Percentiles rank a stretch among this genome's conserved stretches.
Conservation (phyloP, 768 basidiomycete genomes). For the Auricularia cornea region DNA sequence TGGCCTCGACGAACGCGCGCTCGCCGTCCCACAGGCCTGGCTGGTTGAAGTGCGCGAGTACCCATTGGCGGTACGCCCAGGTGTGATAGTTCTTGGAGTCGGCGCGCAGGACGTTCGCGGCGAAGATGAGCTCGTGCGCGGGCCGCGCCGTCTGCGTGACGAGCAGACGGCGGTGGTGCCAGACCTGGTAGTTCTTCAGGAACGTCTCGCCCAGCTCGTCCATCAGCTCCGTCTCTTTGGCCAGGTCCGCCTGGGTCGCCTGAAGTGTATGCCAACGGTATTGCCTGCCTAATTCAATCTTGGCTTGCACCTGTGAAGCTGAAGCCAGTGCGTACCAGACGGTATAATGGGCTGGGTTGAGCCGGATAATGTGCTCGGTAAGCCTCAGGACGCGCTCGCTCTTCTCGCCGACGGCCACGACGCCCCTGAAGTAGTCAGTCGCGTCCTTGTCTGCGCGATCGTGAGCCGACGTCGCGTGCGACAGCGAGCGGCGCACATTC, state of each 20-base stretch:
- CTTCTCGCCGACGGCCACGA: constrained; percentile 70
- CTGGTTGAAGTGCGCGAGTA: constrained; percentile 76
- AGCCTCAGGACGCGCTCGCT: constrained; percentile 74
- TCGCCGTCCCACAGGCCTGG: constrained; percentile 66
- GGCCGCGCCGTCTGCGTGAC: constrained; percentile 48
- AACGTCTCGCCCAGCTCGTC: constrained; percentile 75
- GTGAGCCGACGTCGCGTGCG: not conserved
- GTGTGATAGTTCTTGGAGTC: constrained; percentile 99
- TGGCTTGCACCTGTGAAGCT: not conserved
- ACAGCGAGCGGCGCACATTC: constrained; percentile 57
- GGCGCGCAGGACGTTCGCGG: constrained; percentile 55
- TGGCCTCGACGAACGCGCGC: constrained; percentile 61
- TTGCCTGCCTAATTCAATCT: constrained; percentile 51
- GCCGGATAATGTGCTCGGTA: constrained; percentile 79
- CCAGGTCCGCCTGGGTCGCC: constrained; percentile 54
- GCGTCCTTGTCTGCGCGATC: constrained; percentile 71
- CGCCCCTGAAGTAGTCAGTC: constrained; percentile 84
- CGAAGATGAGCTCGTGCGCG: constrained; percentile 65
- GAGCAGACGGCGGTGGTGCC: constrained; percentile 84
- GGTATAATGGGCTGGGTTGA: constrained; percentile 95
- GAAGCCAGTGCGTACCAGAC: constrained; percentile 61
- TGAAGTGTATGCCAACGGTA: constrained; percentile 87
- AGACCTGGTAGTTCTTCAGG: constrained; percentile 96
- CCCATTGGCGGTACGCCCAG: constrained; percentile 96
- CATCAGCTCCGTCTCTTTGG: constrained; percentile 76